phyloP scores from a whole-genome alignment of 441 rosid species.

The Aleurites moluccanus region DNA sequence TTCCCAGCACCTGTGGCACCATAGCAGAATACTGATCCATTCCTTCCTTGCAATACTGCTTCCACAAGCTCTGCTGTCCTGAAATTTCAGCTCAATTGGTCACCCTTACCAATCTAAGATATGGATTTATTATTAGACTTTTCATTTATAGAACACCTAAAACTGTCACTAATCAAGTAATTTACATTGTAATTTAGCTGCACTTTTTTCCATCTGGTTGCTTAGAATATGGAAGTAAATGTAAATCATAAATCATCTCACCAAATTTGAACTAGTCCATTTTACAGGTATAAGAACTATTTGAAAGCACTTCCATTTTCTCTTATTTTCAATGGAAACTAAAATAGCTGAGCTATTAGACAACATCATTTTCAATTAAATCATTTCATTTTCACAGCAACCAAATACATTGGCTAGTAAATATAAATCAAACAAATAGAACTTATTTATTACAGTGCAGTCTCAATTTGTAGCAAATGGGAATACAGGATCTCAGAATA shows the following conservation, averaged over 20 bases:
- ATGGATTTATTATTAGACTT: background rate
- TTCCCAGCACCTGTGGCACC: conserved; percentile 98
- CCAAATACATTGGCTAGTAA: background rate
- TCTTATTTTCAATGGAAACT: background rate
- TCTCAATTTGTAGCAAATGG: too few relatives aligned
- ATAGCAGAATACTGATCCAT: conserved; percentile 93
- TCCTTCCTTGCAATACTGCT: conserved; percentile 87
- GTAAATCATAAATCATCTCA: background rate
- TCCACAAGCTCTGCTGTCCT: conserved; percentile 89
- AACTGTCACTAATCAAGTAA: background rate
- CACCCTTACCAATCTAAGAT: background rate
- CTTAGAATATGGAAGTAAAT: too few relatives aligned
- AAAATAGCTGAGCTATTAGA: conserved; percentile 1
- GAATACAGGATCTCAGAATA: background rate
- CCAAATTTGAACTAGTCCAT: background rate
- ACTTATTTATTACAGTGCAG: too few relatives aligned
- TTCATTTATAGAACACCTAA: background rate
- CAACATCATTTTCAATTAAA: background rate
- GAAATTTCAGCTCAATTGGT: conserved; percentile 32
- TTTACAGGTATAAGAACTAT: background rate
- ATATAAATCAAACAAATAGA: too few relatives aligned
- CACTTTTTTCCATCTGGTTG: background rate
- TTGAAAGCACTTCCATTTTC: background rate
- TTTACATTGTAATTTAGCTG: background rate
- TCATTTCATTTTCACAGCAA: background rate